phyloP scores from a whole-genome alignment of 2,329 filamentous ascomycete genomes.

The Nigrograna mackinnonii region DNA sequence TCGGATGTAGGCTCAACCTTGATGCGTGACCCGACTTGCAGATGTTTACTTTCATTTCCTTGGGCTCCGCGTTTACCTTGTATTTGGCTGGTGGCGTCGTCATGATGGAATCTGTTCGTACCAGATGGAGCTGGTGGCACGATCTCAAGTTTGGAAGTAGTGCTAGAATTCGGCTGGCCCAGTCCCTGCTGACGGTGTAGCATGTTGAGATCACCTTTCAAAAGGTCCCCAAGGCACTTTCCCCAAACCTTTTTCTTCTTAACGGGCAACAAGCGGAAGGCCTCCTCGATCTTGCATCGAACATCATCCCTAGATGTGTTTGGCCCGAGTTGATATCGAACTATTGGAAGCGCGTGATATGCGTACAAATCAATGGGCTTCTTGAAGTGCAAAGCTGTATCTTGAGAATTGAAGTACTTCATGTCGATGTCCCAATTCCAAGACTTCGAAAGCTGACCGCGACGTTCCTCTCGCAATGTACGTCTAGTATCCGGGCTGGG shows the following conservation, averaged over 20 bases:
- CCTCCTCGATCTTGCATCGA: conserved; percentile 14
- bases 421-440: conserved; percentile 26
- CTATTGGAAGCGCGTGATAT: conserved; percentile 24
- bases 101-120: not conserved
- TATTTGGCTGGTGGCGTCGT: not conserved
- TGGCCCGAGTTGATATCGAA: conserved; percentile 9
- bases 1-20: not conserved
- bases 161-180: not conserved
- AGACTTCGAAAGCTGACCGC: too few relatives aligned
- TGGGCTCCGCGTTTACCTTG: not conserved
- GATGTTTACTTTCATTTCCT: not conserved
- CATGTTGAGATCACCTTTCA: conserved; percentile 21
- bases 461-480: too few relatives aligned
- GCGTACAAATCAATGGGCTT: conserved; percentile 24
- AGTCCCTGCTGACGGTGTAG: conserved; percentile 10
- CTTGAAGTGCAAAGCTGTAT: conserved; percentile 12
- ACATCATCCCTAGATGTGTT: conserved; percentile 13
- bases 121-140: conserved; percentile 7
- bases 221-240: conserved; percentile 17
- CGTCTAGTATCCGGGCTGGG: too few relatives aligned
- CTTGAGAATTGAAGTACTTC: not conserved
- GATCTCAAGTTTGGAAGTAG: not conserved
- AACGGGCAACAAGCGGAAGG: conserved; percentile 9
- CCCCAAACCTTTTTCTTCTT: conserved; percentile 18
- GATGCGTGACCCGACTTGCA: not conserved